phyloP scores from a whole-genome alignment of 2,329 filamentous ascomycete species.

The Seiridium unicorne region DNA sequence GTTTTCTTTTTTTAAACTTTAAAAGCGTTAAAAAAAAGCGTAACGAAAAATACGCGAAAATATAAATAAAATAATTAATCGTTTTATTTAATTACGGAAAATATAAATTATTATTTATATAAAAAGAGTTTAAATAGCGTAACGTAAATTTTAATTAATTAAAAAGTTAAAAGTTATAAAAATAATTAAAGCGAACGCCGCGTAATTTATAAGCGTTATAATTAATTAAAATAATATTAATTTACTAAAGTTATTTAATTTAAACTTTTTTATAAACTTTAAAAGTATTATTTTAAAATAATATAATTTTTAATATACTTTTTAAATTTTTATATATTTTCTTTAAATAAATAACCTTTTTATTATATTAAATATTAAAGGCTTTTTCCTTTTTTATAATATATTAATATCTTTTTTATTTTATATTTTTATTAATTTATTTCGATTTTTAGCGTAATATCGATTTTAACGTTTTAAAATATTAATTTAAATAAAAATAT shows the following conservation, averaged over 20 bases:
- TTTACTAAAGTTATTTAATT: not conserved
- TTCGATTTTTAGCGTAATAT: constrained; percentile 1
- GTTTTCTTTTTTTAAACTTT: not conserved
- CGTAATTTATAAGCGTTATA: constrained; percentile 9
- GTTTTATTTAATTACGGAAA: too few species aligned
- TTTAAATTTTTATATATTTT: constrained; percentile 4
- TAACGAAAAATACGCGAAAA: not conserved
- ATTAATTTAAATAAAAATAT: not conserved
- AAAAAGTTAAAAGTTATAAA: constrained; percentile 10
- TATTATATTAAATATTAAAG: constrained; percentile 9
- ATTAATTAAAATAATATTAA: not conserved
- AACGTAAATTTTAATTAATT: not conserved
- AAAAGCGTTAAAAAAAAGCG: too few species aligned
- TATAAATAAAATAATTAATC: too few species aligned
- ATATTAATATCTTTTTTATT: constrained; percentile 10
- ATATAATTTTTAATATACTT: too few species aligned
- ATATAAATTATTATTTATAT: not conserved
- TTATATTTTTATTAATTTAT: constrained; percentile 10
- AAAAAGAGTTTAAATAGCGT: not conserved
- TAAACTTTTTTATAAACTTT: constrained; percentile 3
- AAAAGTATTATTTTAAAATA: not conserved
- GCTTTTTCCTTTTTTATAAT: constrained; percentile 8
- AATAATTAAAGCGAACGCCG: too few species aligned
- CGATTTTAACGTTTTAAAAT: not conserved
- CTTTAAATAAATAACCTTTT: constrained; percentile 7